Percentiles rank a stretch among this genome's conserved stretches.
phyloP scores from a whole-genome alignment of 78 protist species.

The Dictyostelium brefeldianum region DNA sequence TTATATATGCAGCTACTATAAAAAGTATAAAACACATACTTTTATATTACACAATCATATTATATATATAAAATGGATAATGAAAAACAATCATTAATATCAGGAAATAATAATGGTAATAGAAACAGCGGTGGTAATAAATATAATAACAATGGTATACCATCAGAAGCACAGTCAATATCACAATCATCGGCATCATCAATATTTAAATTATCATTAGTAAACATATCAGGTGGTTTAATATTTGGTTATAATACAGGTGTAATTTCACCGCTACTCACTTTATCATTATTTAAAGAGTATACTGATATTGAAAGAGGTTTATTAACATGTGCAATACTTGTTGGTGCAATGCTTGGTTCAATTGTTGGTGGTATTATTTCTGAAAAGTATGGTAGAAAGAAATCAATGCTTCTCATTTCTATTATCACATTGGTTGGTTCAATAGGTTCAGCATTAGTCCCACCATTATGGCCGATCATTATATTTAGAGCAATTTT shows the following conservation, averaged over 20 bases:
- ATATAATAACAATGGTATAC: background rate
- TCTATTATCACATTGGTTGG: slow-evolving; percentile 8
- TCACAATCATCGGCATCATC: slow-evolving; percentile 14
- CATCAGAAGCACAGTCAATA: background rate
- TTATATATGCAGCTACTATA: too few relatives aligned
- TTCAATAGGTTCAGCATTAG: slow-evolving; percentile 31
- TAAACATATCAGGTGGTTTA: slow-evolving; percentile 48
- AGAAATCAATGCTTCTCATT: slow-evolving; percentile 5
- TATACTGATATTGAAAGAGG: slow-evolving; percentile 17
- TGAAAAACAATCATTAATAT: slow-evolving; percentile 9
- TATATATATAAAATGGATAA: background rate
- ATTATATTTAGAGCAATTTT: slow-evolving; percentile 9
- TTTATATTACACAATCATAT: too few relatives aligned
- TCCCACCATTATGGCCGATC: slow-evolving; percentile 40
- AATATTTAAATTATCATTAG: slow-evolving; percentile 29
- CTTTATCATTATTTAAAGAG: background rate
- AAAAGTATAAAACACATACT: too few relatives aligned
- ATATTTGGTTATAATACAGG: slow-evolving; percentile 69
- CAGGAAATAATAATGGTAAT: background rate
- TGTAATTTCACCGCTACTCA: slow-evolving; percentile 38
- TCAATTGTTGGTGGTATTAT: slow-evolving; percentile 43
- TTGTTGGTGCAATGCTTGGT: slow-evolving; percentile 71
- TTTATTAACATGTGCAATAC: slow-evolving; percentile 36
- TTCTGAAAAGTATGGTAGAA: slow-evolving; percentile 38
- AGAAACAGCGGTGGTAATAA: background rate